Percentiles rank a stretch among this genome's conserved stretches.
Conservation (phyloP, 129 eudicot species). For the Artemisia annua region DNA sequence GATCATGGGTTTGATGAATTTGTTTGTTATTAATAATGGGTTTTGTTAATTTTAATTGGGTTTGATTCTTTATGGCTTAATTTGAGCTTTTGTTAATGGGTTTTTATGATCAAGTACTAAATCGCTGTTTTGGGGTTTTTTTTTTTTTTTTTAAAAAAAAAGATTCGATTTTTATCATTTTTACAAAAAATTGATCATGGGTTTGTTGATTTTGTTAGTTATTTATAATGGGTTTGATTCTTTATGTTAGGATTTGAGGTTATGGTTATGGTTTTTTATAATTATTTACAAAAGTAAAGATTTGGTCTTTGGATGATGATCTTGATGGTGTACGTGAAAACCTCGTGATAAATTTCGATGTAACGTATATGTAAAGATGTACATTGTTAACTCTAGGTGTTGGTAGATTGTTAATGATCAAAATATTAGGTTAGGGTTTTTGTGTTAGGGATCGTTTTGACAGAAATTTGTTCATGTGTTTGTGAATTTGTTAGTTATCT, state of each 20-base stretch:
- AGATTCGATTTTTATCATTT: not conserved
- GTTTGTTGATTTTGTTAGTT: too few relatives aligned
- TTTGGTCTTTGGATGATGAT: not conserved
- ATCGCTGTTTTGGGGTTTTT: conserved; percentile 12
- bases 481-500: too few relatives aligned
- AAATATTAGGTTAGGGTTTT: not conserved
- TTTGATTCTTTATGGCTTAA: conserved; percentile 1
- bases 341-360: conserved; percentile 11
- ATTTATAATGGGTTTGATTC: too few relatives aligned
- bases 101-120: conserved; percentile 22
- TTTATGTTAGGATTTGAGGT: too few relatives aligned
- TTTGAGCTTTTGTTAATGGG: not conserved
- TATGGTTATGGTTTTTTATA: too few relatives aligned
- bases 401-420: not conserved
- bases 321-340: conserved; percentile 19
- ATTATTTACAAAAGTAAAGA: too few relatives aligned
- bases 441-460: conserved; percentile 12
- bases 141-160: too few relatives aligned
- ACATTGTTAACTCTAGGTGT: conserved; percentile 23
- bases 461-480: too few relatives aligned
- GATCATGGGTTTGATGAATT: conserved; percentile 21
- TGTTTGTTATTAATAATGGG: conserved; percentile 1
- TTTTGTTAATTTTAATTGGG: conserved; percentile 8
- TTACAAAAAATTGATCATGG: not conserved
- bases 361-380: not conserved